These are phyloP conservation scores for Aspergillus brunneoviolaceus DNA, from an alignment of 2,329 filamentous ascomycete genomes.

Conservation along the genomic window DNA sequence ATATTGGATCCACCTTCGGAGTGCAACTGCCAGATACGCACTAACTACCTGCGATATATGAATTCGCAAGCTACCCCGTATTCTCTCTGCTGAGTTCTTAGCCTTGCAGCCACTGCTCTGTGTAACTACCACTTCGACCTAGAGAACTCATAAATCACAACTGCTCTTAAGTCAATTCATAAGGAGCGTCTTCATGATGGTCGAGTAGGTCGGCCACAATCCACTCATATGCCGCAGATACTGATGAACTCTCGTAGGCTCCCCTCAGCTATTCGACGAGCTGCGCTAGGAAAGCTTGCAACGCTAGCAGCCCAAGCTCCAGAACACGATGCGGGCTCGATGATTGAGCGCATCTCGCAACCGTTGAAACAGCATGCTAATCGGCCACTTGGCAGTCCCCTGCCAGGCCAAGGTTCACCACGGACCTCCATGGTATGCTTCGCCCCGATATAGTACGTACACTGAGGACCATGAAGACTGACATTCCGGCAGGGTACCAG, in stretches of 20 bases:
- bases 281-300: slow-evolving; percentile 47
- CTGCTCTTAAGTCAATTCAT: neutral
- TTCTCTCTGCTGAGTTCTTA: neutral
- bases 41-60: neutral
- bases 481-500: slow-evolving; percentile 64
- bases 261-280: slow-evolving; percentile 37
- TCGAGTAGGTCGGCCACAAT: slow-evolving; percentile 27
- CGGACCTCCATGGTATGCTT: slow-evolving; percentile 40
- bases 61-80: neutral
- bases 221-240: neutral
- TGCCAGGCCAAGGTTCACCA: slow-evolving; percentile 39
- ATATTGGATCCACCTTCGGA: neutral
- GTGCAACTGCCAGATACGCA: neutral
- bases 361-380: slow-evolving; percentile 28
- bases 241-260: slow-evolving; percentile 26
- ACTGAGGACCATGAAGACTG: slow-evolving; percentile 16
- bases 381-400: slow-evolving; percentile 35
- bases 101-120: neutral
- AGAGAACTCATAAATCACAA: neutral
- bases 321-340: slow-evolving; percentile 28
- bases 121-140: neutral
- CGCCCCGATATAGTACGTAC: neutral
- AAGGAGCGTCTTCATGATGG: slow-evolving; percentile 23
- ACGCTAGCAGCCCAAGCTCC: slow-evolving; percentile 40
- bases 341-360: slow-evolving; percentile 38